A percentile compares a stretch with the other conserved stretches of the same genome.
Conservation (phyloP, 306 rosid species). For the Begonia loranthoides region DNA sequence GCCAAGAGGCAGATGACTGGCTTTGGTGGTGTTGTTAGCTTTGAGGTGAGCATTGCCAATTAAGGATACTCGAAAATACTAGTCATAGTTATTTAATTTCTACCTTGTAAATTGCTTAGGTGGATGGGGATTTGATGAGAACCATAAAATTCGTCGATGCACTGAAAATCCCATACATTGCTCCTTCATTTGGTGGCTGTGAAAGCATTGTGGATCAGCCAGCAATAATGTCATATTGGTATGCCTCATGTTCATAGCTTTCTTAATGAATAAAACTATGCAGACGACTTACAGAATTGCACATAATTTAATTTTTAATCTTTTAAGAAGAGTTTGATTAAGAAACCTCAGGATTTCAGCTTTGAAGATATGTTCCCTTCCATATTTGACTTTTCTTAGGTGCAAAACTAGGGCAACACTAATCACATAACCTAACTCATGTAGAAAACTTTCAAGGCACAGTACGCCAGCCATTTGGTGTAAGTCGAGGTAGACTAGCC, state of each 20-base stretch:
- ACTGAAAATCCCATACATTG: slow-evolving; percentile 84
- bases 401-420: too few relatives aligned
- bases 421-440: too few relatives aligned
- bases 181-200: slow-evolving; percentile 95
- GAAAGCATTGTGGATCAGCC: slow-evolving; percentile 98
- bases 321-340: neutral
- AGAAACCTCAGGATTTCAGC: too few relatives aligned
- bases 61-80: neutral
- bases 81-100: neutral
- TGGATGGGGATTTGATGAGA: slow-evolving; percentile 57
- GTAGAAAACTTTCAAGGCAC: too few relatives aligned
- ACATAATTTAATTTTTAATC: neutral
- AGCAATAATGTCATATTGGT: slow-evolving; percentile 92
- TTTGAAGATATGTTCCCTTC: too few relatives aligned
- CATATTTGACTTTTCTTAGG: too few relatives aligned
- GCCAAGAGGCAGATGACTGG: slow-evolving; percentile 96
- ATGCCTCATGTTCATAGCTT: slow-evolving; percentile 7
- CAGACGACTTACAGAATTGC: too few relatives aligned
- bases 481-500: too few relatives aligned
- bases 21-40: slow-evolving; percentile 94
- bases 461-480: too few relatives aligned
- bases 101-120: slow-evolving; percentile 28
- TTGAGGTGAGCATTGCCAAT: slow-evolving; percentile 38
- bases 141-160: slow-evolving; percentile 72
- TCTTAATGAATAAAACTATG: neutral